phyloP scores from a whole-genome alignment of 208 protist species.

The Kentomonas sorsogonicus region DNA sequence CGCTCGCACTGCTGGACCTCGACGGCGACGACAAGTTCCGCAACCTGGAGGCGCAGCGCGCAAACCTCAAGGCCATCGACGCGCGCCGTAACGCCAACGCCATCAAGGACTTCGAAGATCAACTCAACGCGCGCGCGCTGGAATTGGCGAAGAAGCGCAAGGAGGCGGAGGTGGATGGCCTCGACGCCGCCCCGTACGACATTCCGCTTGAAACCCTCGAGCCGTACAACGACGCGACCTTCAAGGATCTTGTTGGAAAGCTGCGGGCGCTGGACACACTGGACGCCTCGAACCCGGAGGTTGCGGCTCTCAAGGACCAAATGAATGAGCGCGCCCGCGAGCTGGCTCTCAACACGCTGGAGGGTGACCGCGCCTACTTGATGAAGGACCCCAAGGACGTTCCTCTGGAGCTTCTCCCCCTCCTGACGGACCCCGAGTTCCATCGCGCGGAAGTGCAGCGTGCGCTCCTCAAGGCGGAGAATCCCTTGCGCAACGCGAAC shows the following conservation, averaged over 20 bases:
- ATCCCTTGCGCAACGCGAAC: constrained; percentile 30
- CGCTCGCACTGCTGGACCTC: constrained; percentile 17
- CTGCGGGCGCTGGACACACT: constrained; percentile 31
- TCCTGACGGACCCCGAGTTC: constrained; percentile 40
- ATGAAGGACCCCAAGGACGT: constrained; percentile 36
- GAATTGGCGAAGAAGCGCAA: constrained; percentile 54
- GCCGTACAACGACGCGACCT: constrained; percentile 31
- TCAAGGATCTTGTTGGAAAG: constrained; percentile 23
- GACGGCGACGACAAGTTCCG: constrained; percentile 34
- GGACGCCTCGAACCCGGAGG: constrained; percentile 17
- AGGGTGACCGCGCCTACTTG: constrained; percentile 46
- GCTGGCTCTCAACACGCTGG: constrained; percentile 31
- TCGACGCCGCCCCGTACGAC: constrained; percentile 44
- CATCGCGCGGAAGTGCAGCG: constrained; percentile 47
- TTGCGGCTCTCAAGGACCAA: constrained; percentile 23
- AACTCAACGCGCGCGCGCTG: constrained; percentile 54
- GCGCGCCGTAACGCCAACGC: constrained; percentile 13
- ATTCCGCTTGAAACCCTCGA: constrained; percentile 39
- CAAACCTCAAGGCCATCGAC: constrained; percentile 38
- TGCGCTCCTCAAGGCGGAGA: constrained; percentile 35
- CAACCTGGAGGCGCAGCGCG: constrained; percentile 45
- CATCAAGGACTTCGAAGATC: constrained; percentile 37
- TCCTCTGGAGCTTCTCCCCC: constrained; percentile 35
- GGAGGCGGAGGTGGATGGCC: constrained; percentile 23
- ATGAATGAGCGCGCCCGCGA: constrained; percentile 49